Evolutionary conservation across 2,329 filamentous ascomycete genomes (phyloP).

Genomic region (Hypoxylon sp.): DNA sequence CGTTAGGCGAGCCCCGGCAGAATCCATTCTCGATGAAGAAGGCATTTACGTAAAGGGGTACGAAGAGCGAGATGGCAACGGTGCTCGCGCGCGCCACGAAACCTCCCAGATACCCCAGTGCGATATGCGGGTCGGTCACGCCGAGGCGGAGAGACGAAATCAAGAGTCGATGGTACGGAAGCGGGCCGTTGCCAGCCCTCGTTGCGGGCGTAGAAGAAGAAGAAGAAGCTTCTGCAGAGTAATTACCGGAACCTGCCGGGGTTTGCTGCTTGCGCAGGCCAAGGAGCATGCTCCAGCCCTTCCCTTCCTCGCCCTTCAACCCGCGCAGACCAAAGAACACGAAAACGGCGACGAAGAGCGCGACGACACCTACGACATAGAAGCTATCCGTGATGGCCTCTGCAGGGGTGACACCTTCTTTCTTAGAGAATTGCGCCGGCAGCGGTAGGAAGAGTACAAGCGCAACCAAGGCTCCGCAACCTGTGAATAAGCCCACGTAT

Average conservation of each 20-base stretch:
- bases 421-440: conserved; percentile 81
- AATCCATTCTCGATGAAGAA: conserved; percentile 88
- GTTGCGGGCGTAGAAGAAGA: conserved; percentile 6
- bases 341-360: conserved; percentile 79
- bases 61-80: conserved; percentile 94
- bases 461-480: conserved; percentile 90
- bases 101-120: conserved; percentile 90
- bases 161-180: conserved; percentile 73
- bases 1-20: conserved; percentile 77
- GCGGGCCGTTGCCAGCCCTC: conserved; percentile 33
- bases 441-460: conserved; percentile 87
- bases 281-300: conserved; percentile 76
- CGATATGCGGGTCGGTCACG: conserved; percentile 81
- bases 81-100: conserved; percentile 96
- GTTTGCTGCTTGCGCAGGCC: conserved; percentile 54
- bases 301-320: conserved; percentile 80
- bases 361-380: conserved; percentile 84
- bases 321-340: conserved; percentile 84
- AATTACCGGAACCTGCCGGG: not conserved
- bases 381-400: conserved; percentile 87
- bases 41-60: conserved; percentile 92
- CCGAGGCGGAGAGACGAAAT: conserved; percentile 77
- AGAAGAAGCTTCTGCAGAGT: conserved; percentile 1
- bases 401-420: conserved; percentile 78
- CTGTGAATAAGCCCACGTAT: conserved; percentile 92